phyloP scores from a whole-genome alignment of 345 rosid species.

The Brassica juncea region DNA sequence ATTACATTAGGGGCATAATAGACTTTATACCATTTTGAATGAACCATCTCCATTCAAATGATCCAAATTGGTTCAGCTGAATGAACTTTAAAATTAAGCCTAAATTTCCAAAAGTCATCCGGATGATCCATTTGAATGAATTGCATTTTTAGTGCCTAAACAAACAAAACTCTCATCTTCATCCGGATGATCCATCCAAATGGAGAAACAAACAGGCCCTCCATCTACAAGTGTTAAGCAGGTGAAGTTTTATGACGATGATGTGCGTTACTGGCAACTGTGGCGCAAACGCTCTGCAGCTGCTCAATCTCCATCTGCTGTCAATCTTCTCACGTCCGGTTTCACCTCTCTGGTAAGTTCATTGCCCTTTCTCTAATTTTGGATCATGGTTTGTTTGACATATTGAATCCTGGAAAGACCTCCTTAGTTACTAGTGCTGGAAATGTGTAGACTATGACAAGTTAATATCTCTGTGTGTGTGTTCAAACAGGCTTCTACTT shows the following conservation, averaged over 20 bases:
- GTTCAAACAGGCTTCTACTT: conserved; percentile 1
- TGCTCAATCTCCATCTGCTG: conserved; percentile 92
- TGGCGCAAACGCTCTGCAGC: conserved; percentile 93
- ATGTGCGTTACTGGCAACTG: conserved; percentile 93
- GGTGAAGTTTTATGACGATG: conserved; percentile 93
- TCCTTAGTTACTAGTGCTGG: conserved; percentile 13
- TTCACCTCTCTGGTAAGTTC: conserved; percentile 77
- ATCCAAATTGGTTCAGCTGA: too few relatives aligned
- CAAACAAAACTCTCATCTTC: too few relatives aligned
- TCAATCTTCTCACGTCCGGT: conserved; percentile 72
- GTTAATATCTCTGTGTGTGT: conserved; percentile 1
- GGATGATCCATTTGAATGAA: too few relatives aligned
- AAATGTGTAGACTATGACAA: conserved; percentile 5
- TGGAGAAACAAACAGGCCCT: too few relatives aligned
- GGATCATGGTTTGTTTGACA: background rate
- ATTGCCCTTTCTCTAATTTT: background rate
- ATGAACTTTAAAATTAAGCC: too few relatives aligned
- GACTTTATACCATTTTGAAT: too few relatives aligned
- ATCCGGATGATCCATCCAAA: too few relatives aligned
- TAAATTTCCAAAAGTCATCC: too few relatives aligned
- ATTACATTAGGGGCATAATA: too few relatives aligned
- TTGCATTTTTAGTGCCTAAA: too few relatives aligned
- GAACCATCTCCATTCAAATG: too few relatives aligned
- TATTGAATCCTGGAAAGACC: conserved; percentile 1
- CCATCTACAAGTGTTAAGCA: conserved; percentile 74